Evolutionary conservation across 495 filamentous ascomycete genomes (phyloP).

Genomic region (Sporormia fimetaria): DNA sequence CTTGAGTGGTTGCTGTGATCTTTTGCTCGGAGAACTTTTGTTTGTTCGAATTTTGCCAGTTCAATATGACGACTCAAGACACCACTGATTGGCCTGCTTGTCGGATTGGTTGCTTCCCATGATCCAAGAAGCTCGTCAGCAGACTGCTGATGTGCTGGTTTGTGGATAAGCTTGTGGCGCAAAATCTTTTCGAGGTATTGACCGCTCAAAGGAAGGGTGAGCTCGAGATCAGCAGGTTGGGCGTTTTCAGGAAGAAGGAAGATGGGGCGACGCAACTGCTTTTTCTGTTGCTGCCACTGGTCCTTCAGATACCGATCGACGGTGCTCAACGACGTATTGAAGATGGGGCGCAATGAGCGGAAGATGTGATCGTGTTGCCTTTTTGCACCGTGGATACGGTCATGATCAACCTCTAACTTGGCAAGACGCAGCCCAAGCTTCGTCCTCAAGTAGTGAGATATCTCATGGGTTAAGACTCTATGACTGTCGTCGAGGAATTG

Average conservation of each 20-base stretch:
- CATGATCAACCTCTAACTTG: constrained; percentile 43
- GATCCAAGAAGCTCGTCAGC: not conserved
- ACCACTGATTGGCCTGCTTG: not conserved
- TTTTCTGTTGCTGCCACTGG: constrained; percentile 2
- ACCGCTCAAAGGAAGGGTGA: constrained; percentile 40
- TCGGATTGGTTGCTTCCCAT: not conserved
- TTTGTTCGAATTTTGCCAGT: constrained; percentile 2
- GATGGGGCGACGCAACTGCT: constrained; percentile 17
- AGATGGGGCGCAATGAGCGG: not conserved
- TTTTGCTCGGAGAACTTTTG: not conserved
- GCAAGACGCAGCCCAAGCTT: constrained; percentile 52
- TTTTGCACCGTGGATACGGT: not conserved
- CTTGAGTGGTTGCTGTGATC: not conserved
- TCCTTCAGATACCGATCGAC: not conserved
- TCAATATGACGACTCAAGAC: constrained; percentile 3
- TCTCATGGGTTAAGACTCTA: constrained; percentile 26
- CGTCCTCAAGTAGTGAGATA: constrained; percentile 34
- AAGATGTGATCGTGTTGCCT: constrained; percentile 10
- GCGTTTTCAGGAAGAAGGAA: constrained; percentile 34
- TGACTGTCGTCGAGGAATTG: constrained; percentile 35
- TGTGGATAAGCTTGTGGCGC: not conserved
- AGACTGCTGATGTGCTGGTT: not conserved
- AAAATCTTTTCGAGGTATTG: constrained; percentile 31
- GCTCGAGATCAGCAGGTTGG: constrained; percentile 19
- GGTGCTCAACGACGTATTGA: constrained; percentile 1